Evolutionary conservation across 2,329 filamentous ascomycete species (phyloP), one percentile per base, ranked within the genome.

Genomic region (Biscogniauxia sp.): DNA sequence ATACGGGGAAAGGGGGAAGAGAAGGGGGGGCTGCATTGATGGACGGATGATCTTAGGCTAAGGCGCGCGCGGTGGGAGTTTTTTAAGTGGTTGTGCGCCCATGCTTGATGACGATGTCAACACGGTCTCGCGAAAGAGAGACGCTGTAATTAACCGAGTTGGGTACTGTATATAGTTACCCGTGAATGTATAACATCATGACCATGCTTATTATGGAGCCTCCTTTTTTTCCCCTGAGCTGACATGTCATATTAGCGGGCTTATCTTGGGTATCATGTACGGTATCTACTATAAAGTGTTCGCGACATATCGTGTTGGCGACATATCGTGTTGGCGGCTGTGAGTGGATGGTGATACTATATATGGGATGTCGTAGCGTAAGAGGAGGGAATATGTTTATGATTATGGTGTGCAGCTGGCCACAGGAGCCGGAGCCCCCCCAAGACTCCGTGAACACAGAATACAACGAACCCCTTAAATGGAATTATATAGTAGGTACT

Each of bases 121-220:
- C 20, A 52, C n/a, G 37, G 55, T 37, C 28, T 37, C 28, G 26
- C 6, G 15, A 54, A 57, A 64, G 60, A 55, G 59, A 66, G 58
- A 57, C 55, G 25, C 60, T 58, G 61, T 66, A 61, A 63, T 60
- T 28, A 59, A 65, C 63, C 55, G 53, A 20, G 51, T 53, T 57
- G 63, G 63, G 63, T 65, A 61, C 54, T 50, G 51, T 52, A 61
- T 61, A 67, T 67, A 64, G 61, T 53, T 55, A 57, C 60, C 61
- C 60, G 54, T 55, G 52, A 51, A 53, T 68, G 64, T 66, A 68
- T 60, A 65, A 64, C 32, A 57, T 20, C 28, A 49, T 51, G 20
- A 57, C 49, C 20, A 57, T 6, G 37, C 13, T 11, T n/a, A 4
- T 8, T 32, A 4, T 32, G 9, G 26, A 28, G 26, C 9, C 6